Conservation (phyloP, 192 early-diverging fungal species). For the Backusella macrospora region DNA sequence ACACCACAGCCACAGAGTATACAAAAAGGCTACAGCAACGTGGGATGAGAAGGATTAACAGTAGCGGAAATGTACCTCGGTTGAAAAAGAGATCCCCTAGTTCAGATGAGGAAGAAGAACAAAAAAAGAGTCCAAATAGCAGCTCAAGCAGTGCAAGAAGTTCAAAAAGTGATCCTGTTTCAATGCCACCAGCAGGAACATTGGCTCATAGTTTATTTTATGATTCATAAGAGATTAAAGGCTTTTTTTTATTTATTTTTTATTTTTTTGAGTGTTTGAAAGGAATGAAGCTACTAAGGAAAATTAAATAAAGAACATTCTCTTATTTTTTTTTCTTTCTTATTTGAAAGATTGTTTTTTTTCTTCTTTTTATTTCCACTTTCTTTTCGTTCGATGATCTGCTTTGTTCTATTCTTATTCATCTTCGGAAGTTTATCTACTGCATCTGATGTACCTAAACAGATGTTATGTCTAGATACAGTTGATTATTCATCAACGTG, state of each 20-base stretch:
- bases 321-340: background rate
- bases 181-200: constrained; percentile 7
- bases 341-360: constrained; percentile 7
- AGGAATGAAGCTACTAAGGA: background rate
- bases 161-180: constrained; percentile 1
- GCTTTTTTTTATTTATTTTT: background rate
- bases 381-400: background rate
- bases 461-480: constrained; percentile 8
- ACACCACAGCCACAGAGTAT: background rate
- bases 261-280: background rate
- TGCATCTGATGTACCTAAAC: background rate
- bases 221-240: background rate
- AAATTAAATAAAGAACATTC: constrained; percentile 2
- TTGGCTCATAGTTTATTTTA: constrained; percentile 11
- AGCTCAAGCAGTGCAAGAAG: background rate
- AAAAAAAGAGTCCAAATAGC: background rate
- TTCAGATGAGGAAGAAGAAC: background rate
- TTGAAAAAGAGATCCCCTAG: background rate
- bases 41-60: constrained; percentile 6
- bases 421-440: constrained; percentile 5
- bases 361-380: background rate
- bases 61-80: constrained; percentile 8
- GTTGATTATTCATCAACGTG: background rate
- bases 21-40: background rate
- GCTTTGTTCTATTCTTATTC: constrained; percentile 1